These are phyloP conservation scores for Simplicillium aogashimaense DNA, from an alignment of 2,329 filamentous ascomycete species.

Conservation along the genomic window DNA sequence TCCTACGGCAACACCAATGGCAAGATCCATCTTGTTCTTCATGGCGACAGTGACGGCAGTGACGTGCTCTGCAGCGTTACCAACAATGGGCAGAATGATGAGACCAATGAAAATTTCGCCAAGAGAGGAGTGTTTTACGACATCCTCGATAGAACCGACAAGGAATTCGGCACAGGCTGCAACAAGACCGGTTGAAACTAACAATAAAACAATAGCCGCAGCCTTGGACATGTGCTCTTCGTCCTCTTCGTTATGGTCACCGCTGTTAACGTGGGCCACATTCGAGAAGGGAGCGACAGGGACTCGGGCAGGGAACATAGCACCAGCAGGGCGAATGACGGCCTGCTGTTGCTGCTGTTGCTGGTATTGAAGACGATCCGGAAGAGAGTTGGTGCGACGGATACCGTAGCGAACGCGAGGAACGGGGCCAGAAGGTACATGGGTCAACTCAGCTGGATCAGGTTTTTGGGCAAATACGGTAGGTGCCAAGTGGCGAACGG, in stretches of 20 bases:
- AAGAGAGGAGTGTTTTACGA: conserved; percentile 45
- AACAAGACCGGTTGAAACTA: conserved; percentile 55
- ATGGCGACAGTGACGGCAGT: conserved; percentile 61
- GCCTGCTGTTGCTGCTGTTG: conserved; percentile 12
- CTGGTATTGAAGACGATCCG: conserved; percentile 50
- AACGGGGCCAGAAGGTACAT: conserved; percentile 31
- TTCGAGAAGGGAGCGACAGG: conserved; percentile 25
- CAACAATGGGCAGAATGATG: conserved; percentile 63
- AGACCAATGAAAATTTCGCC: conserved; percentile 61
- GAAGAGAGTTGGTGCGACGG: conserved; percentile 64
- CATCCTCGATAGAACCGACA: conserved; percentile 55
- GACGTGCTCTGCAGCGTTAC: conserved; percentile 65
- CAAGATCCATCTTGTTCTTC: conserved; percentile 69
- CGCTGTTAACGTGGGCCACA: conserved; percentile 13
- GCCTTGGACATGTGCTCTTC: conserved; percentile 42
- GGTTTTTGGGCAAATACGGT: conserved; percentile 53
- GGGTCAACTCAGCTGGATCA: conserved; percentile 14
- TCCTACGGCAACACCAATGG: conserved; percentile 62
- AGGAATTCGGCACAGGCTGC: conserved; percentile 63
- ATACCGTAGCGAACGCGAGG: conserved; percentile 54
- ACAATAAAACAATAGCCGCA: conserved; percentile 49
- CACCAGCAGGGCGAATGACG: conserved; percentile 34
- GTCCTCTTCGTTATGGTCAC: conserved; percentile 23
- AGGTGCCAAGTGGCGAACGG: conserved; percentile 59
- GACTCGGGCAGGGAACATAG: conserved; percentile 37